phyloP scores from a whole-genome alignment of 2,329 filamentous ascomycete species.

The Monilinia fructigena region DNA sequence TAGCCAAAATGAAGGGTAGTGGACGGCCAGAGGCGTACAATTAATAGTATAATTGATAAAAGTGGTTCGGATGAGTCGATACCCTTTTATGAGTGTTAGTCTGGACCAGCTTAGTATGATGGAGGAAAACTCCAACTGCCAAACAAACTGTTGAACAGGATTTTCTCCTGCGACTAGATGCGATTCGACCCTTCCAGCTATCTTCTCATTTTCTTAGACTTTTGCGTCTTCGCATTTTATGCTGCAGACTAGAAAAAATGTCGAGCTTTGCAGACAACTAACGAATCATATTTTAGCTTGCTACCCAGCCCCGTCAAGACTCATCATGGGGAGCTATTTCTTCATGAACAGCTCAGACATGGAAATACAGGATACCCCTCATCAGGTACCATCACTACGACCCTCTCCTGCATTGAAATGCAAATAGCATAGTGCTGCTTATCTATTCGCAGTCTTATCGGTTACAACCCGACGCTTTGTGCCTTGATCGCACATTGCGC shows the following conservation, averaged over 20 bases:
- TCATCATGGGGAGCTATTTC: slow-evolving; percentile 7
- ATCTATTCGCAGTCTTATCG: slow-evolving; percentile 22
- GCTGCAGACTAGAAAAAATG: slow-evolving; percentile 8
- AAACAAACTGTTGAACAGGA: slow-evolving; percentile 1
- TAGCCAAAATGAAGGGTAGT: slow-evolving; percentile 1
- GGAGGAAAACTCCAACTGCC: not conserved
- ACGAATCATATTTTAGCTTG: slow-evolving; percentile 4
- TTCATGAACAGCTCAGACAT: slow-evolving; percentile 23
- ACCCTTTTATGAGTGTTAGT: not conserved
- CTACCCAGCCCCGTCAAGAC: slow-evolving; percentile 8
- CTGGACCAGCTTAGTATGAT: slow-evolving; percentile 1
- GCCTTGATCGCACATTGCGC: slow-evolving; percentile 23
- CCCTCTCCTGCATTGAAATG: slow-evolving; percentile 21
- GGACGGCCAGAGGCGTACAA: slow-evolving; percentile 11
- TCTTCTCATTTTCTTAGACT: slow-evolving; percentile 3
- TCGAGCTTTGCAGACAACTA: not conserved
- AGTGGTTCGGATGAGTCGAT: slow-evolving; percentile 8
- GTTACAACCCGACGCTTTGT: slow-evolving; percentile 20
- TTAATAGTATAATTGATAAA: slow-evolving; percentile 3
- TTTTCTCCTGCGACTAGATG: not conserved
- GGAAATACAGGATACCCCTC: slow-evolving; percentile 20
- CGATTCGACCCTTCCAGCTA: not conserved
- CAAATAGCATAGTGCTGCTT: slow-evolving; percentile 12
- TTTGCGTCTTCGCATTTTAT: not conserved
- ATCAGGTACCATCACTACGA: slow-evolving; percentile 15